Percentiles rank a stretch among this genome's conserved stretches.
phyloP scores from a whole-genome alignment of 495 filamentous ascomycete species.

The Entonaema liquescens region DNA sequence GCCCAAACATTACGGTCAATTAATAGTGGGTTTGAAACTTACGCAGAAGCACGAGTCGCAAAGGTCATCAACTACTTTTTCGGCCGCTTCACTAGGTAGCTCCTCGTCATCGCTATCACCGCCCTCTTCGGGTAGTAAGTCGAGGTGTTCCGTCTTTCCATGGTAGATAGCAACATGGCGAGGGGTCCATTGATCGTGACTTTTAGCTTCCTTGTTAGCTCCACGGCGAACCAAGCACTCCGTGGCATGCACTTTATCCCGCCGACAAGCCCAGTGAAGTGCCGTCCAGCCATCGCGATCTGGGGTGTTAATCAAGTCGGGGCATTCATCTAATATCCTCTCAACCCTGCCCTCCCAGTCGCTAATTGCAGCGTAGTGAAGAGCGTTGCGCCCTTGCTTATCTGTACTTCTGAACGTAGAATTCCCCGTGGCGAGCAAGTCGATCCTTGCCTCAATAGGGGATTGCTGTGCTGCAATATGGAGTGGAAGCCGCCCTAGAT shows the following conservation, averaged over 20 bases:
- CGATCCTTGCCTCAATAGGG: not conserved
- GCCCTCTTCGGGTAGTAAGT: slow-evolving; percentile 2
- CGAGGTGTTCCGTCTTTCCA: not conserved
- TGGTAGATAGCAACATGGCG: slow-evolving; percentile 26
- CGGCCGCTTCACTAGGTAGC: slow-evolving; percentile 15
- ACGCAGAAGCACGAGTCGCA: slow-evolving; percentile 21
- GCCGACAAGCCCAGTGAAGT: slow-evolving; percentile 39
- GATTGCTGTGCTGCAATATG: slow-evolving; percentile 22
- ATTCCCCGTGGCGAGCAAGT: slow-evolving; percentile 3
- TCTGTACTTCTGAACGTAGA: slow-evolving; percentile 22
- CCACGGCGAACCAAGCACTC: slow-evolving; percentile 24
- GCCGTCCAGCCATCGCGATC: slow-evolving; percentile 37
- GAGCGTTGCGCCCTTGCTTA: slow-evolving; percentile 25
- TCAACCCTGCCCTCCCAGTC: not conserved
- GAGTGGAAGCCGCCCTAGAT: slow-evolving; percentile 24
- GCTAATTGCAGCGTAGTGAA: slow-evolving; percentile 22
- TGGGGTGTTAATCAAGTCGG: slow-evolving; percentile 22
- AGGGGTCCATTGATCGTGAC: slow-evolving; percentile 20
- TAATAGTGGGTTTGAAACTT: not conserved
- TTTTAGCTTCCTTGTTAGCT: slow-evolving; percentile 25
- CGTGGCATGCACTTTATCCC: slow-evolving; percentile 5
- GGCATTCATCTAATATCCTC: slow-evolving; percentile 10
- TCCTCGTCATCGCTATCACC: slow-evolving; percentile 7
- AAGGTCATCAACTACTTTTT: not conserved
- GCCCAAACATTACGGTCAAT: not conserved